Conservation (phyloP, 179 eudicot species). For the Sideroxylon spinosum region DNA sequence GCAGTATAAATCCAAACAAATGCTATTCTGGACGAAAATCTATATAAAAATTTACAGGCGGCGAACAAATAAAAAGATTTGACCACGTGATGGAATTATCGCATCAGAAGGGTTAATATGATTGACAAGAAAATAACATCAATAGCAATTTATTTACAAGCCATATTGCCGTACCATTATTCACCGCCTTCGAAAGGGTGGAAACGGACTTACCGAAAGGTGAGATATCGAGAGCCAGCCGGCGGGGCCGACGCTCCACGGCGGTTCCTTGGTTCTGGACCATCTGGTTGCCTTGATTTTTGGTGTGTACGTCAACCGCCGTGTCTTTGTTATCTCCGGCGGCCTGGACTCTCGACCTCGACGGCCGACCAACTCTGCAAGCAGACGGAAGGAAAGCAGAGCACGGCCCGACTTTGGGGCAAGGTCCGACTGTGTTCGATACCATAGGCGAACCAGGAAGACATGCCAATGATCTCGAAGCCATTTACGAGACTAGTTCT, state of each 20-base stretch:
- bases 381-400: constrained; percentile 15
- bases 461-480: background rate
- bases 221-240: constrained; percentile 40
- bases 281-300: background rate
- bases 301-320: constrained; percentile 34
- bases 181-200: background rate
- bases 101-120: too few relatives aligned
- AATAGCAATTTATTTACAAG: too few relatives aligned
- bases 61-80: too few relatives aligned
- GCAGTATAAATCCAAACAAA: too few relatives aligned
- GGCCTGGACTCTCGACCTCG: constrained; percentile 36
- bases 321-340: constrained; percentile 36
- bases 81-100: too few relatives aligned
- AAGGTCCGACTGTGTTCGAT: background rate
- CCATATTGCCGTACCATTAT: too few relatives aligned
- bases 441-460: background rate
- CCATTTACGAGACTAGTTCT: background rate
- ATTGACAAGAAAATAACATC: too few relatives aligned
- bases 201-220: constrained; percentile 53
- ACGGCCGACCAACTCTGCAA: background rate
- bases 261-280: constrained; percentile 23
- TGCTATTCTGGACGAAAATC: too few relatives aligned
- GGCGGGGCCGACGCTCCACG: constrained; percentile 44
- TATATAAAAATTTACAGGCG: too few relatives aligned
- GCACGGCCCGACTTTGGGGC: background rate